A percentile compares a stretch with the other conserved stretches of the same genome.
Evolutionary conservation across 441 rosid species (phyloP).

Genomic region (Jatropha podagrica): DNA sequence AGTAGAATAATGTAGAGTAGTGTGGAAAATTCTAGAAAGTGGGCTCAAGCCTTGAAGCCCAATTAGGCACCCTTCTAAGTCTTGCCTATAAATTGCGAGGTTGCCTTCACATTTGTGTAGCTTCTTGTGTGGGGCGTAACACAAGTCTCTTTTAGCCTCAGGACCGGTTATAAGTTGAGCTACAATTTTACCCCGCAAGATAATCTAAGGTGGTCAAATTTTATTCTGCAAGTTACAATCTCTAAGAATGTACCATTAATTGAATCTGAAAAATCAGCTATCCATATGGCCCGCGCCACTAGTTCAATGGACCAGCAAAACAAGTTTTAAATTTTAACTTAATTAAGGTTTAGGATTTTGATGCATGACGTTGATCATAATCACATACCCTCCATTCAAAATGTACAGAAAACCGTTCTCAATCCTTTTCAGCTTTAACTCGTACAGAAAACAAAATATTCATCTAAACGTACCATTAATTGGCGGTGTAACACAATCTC

Average conservation of each 20-base stretch:
- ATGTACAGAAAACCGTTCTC: neutral
- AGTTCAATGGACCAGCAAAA: neutral
- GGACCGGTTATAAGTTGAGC: neutral
- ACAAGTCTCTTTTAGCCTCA: neutral
- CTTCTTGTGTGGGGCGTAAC: no score
- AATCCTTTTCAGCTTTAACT: neutral
- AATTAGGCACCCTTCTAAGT: no score
- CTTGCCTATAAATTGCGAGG: no score
- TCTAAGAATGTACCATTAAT: constrained; percentile 1
- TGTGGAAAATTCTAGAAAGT: no score
- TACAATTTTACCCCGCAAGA: neutral
- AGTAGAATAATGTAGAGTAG: no score
- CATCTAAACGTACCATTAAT: constrained; percentile 58
- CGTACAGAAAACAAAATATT: constrained; percentile 1
- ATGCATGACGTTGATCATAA: neutral
- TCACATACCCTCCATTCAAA: neutral
- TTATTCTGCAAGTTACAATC: neutral
- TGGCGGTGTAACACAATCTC: constrained; percentile 78
- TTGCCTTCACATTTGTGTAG: no score
- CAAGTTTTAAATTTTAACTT: neutral
- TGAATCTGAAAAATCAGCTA: constrained; percentile 4
- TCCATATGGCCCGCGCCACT: neutral
- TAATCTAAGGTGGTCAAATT: neutral
- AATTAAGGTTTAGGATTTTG: neutral
- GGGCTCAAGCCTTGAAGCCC: no score